Percentiles rank a stretch among this genome's conserved stretches.
Conservation (phyloP, 169 alveolate genomes). For the Eimeria nieschulzi region DNA sequence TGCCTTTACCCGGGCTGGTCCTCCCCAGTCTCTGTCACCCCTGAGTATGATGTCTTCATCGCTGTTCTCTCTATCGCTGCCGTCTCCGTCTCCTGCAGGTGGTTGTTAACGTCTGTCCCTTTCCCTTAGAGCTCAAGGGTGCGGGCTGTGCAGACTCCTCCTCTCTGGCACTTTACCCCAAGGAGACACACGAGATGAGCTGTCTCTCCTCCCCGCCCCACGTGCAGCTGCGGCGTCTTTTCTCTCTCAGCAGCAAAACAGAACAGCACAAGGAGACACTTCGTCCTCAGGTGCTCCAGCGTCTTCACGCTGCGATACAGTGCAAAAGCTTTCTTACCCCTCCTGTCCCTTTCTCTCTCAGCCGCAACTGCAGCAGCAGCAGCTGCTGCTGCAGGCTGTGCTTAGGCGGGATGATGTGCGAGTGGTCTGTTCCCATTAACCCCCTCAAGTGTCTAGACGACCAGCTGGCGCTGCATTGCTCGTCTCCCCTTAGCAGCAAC, state of each 20-base stretch:
- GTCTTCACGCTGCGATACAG: not conserved
- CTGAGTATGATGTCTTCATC: not conserved
- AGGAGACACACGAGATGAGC: slow-evolving; percentile 6
- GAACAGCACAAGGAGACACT: not conserved
- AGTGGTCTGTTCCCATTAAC: slow-evolving; percentile 29
- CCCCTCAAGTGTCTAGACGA: slow-evolving; percentile 22
- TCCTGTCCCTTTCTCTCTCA: not conserved
- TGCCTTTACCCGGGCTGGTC: too few species aligned
- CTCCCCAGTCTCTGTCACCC: not conserved
- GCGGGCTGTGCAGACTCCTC: not conserved
- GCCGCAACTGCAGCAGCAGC: slow-evolving; percentile 25
- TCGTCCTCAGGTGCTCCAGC: not conserved
- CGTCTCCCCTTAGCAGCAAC: not conserved
- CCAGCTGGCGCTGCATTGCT: slow-evolving; percentile 25
- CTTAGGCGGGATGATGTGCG: slow-evolving; percentile 6
- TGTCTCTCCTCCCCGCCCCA: not conserved
- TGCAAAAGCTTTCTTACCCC: not conserved
- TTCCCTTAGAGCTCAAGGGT: slow-evolving; percentile 16
- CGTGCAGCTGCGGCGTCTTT: slow-evolving; percentile 26
- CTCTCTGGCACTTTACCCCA: not conserved
- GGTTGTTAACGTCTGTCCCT: not conserved
- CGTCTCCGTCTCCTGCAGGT: not conserved
- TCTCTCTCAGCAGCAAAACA: not conserved
- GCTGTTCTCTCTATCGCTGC: not conserved
- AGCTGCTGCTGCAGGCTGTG: slow-evolving; percentile 43